Evolutionary conservation across 2,329 filamentous ascomycete genomes (phyloP).

Genomic region (Talaromyces sp.): DNA sequence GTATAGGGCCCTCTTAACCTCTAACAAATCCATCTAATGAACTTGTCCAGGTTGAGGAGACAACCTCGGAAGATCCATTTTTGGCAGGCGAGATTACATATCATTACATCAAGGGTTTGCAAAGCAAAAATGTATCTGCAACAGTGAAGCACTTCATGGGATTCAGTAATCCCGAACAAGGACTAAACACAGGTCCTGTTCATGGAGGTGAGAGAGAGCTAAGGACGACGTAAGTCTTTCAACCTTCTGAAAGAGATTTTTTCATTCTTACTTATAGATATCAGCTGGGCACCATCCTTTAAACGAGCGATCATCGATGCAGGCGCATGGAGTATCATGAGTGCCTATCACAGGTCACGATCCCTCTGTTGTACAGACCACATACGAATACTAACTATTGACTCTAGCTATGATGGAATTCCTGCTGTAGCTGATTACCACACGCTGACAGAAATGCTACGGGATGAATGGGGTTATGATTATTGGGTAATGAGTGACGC

Average conservation of each 20-base stretch:
- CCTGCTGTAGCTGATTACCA: slow-evolving; percentile 62
- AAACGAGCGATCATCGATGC: slow-evolving; percentile 67
- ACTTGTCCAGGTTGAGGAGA: slow-evolving; percentile 56
- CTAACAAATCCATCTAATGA: not conserved
- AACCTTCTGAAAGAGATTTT: not conserved
- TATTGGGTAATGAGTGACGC: slow-evolving; percentile 64
- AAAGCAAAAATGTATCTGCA: slow-evolving; percentile 61
- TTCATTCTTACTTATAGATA: not conserved
- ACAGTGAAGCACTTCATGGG: slow-evolving; percentile 74
- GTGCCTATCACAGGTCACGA: slow-evolving; percentile 59
- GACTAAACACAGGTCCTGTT: slow-evolving; percentile 61
- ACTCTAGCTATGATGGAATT: slow-evolving; percentile 58
- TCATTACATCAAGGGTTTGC: slow-evolving; percentile 55
- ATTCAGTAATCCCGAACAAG: slow-evolving; percentile 65
- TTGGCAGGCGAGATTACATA: slow-evolving; percentile 65
- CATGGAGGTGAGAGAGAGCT: slow-evolving; percentile 53
- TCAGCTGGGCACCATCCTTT: slow-evolving; percentile 51
- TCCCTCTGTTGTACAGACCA: not conserved
- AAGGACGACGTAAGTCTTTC: slow-evolving; percentile 50
- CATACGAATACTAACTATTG: not conserved
- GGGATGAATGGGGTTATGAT: slow-evolving; percentile 68
- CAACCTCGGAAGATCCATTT: slow-evolving; percentile 64
- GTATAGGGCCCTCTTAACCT: slow-evolving; percentile 24
- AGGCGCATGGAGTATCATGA: slow-evolving; percentile 66
- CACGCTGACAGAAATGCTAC: slow-evolving; percentile 62